Conservation (phyloP, 257 asterid species). For the Catharanthus roseus region DNA sequence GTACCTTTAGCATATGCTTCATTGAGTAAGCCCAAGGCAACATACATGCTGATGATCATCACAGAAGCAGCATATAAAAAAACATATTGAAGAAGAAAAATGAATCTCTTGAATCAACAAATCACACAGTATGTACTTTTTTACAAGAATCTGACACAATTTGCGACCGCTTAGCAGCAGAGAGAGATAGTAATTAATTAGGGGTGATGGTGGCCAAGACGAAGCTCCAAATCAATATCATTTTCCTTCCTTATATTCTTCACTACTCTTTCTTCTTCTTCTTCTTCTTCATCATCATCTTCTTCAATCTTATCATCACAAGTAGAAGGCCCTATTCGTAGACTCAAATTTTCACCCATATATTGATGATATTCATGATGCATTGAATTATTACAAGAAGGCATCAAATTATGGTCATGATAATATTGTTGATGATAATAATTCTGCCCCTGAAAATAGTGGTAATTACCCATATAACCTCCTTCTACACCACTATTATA, state of each 20-base stretch:
- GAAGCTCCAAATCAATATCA: slow-evolving; percentile 88
- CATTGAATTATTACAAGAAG: neutral
- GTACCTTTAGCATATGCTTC: too few relatives aligned
- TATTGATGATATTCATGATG: slow-evolving; percentile 12
- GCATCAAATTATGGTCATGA: slow-evolving; percentile 16
- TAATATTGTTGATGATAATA: slow-evolving; percentile 19
- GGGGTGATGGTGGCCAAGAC: slow-evolving; percentile 61
- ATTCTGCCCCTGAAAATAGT: too few relatives aligned
- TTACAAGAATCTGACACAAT: too few relatives aligned
- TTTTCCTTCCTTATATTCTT: slow-evolving; percentile 19
- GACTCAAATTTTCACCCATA: slow-evolving; percentile 30
- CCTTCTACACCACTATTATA: too few relatives aligned
- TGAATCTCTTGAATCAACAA: slow-evolving; percentile 19
- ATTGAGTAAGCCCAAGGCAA: neutral
- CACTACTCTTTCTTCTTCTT: slow-evolving; percentile 16
- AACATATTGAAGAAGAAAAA: neutral
- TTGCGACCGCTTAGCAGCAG: too few relatives aligned
- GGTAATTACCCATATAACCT: too few relatives aligned
- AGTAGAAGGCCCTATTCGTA: slow-evolving; percentile 33
- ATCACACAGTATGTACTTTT: too few relatives aligned
- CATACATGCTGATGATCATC: neutral
- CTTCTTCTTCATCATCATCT: too few relatives aligned
- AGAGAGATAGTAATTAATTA: neutral
- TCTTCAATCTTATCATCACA: neutral
- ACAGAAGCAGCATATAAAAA: neutral